Evolutionary conservation across 2,329 filamentous ascomycete genomes (phyloP), one percentile per base, ranked within the genome.

Genomic region (Colletotrichum chrysophilum): DNA sequence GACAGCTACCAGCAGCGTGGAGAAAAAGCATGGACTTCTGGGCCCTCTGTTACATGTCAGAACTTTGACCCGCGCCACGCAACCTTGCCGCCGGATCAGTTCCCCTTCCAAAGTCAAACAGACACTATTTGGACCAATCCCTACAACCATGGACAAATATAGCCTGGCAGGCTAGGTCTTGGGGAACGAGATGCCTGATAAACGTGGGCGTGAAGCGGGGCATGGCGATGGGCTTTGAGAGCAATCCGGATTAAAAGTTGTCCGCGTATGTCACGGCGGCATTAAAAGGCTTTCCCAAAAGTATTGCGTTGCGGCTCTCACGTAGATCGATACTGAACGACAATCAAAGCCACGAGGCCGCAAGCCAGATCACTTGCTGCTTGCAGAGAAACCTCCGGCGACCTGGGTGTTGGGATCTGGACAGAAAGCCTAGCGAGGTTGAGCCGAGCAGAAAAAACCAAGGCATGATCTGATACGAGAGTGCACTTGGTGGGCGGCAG

Each of bases 11-110:
- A 48, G 38, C 38, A 48, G 38, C 38, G 38, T 48, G 38, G 38
- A 52, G 43, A 21, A 52, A 52, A 58, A 30, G 21, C 24, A 58
- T 58, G 55, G 26, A 13, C 55, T 58, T 58, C 21, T 70, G 65
- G 32, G 48, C 55, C 67, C 12, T 61, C 16, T 61, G 58, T 74
- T 74, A 74, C 70, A 66, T 62, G 70, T 76, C 74, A 74, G 38
- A 72, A 74, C 48, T 65, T 21, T 70, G 26, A 52, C 48, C 65
- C 65, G 32, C 34, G 58, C 70, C 65, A 65, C 56, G 24, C 64
- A 69, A 70, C 74, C 71, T 52, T 61, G 66, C 36, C 56, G 58
- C 61, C 36, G 48, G 70, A 62, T 36, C 58, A 70, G 70, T 34
- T 48, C 38, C 71, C 48, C 56, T 64, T 52, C n/a, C 18, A 48